A percentile compares a stretch with the other conserved stretches of the same genome.
Evolutionary conservation across 2,329 filamentous ascomycete species (phyloP).

Genomic region (Hirsutella rhossiliensis): DNA sequence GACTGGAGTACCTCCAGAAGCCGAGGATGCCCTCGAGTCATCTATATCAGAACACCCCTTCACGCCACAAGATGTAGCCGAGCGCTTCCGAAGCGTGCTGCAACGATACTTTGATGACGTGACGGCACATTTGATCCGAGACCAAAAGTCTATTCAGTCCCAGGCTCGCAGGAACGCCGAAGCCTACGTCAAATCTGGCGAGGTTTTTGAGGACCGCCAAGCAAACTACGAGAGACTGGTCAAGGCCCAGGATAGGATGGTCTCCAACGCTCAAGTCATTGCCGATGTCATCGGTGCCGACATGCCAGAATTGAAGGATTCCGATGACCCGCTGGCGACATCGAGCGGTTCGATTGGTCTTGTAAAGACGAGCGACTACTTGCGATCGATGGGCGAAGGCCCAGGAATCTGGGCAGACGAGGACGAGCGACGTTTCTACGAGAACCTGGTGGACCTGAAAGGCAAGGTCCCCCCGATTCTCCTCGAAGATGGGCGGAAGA

Average conservation of each 20-base stretch:
- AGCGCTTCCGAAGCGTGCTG: constrained; percentile 77
- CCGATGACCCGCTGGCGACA: constrained; percentile 54
- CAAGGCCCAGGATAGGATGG: constrained; percentile 82
- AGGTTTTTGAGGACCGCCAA: constrained; percentile 96
- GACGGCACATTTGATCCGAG: constrained; percentile 75
- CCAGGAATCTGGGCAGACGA: constrained; percentile 98
- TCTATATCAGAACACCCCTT: constrained; percentile 58
- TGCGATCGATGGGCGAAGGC: constrained; percentile 80
- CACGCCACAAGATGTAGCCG: constrained; percentile 62
- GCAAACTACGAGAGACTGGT: constrained; percentile 89
- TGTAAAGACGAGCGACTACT: constrained; percentile 86
- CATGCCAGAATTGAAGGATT: constrained; percentile 86
- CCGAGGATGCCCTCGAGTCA: constrained; percentile 32
- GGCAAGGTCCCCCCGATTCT: constrained; percentile 91
- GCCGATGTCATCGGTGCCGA: constrained; percentile 81
- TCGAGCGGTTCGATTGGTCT: constrained; percentile 76
- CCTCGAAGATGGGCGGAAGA: constrained; percentile 90
- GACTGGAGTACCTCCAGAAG: constrained; percentile 5
- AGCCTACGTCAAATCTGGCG: constrained; percentile 94
- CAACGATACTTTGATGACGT: constrained; percentile 88
- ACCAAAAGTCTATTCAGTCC: constrained; percentile 76
- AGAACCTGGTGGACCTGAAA: constrained; percentile 89
- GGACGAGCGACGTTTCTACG: constrained; percentile 94
- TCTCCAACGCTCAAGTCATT: constrained; percentile 81
- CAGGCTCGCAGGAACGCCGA: constrained; percentile 94